phyloP scores from a whole-genome alignment of 768 basidiomycete genomes.

The Suillus subalutaceus region DNA sequence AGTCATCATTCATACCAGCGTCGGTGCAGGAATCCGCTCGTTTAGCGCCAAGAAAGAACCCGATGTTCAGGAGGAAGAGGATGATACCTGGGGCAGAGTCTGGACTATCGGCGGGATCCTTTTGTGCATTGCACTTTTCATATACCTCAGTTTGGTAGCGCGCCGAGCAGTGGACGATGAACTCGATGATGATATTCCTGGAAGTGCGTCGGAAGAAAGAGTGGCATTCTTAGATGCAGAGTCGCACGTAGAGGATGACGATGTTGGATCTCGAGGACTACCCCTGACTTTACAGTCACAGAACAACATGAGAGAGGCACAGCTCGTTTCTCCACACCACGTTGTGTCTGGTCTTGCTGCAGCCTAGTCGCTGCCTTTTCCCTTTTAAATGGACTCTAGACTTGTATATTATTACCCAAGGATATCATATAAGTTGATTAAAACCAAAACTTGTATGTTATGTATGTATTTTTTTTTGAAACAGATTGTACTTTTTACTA shows the following conservation, averaged over 20 bases:
- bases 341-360: slow-evolving; percentile 7
- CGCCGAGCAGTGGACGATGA: slow-evolving; percentile 66
- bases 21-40: slow-evolving; percentile 85
- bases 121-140: slow-evolving; percentile 72
- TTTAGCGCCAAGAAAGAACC: slow-evolving; percentile 64
- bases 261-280: slow-evolving; percentile 14
- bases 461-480: slow-evolving; percentile 23
- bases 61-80: slow-evolving; percentile 37
- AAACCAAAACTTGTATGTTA: slow-evolving; percentile 19
- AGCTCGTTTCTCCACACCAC: slow-evolving; percentile 33
- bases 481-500: slow-evolving; percentile 23
- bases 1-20: slow-evolving; percentile 86
- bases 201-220: slow-evolving; percentile 49
- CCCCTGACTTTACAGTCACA: slow-evolving; percentile 22
- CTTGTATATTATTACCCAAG: slow-evolving; percentile 6
- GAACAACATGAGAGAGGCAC: slow-evolving; percentile 50
- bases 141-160: slow-evolving; percentile 82
- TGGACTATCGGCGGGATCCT: slow-evolving; percentile 72
- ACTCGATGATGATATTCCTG: slow-evolving; percentile 43
- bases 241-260: slow-evolving; percentile 21
- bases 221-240: slow-evolving; percentile 53
- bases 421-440: slow-evolving; percentile 2
- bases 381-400: slow-evolving; percentile 5
- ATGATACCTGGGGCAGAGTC: slow-evolving; percentile 51
- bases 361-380: slow-evolving; percentile 16